Base-by-base conservation (phyloP, 2,329 filamentous ascomycete genomes). In the Drechslerella dactyloides region DNA sequence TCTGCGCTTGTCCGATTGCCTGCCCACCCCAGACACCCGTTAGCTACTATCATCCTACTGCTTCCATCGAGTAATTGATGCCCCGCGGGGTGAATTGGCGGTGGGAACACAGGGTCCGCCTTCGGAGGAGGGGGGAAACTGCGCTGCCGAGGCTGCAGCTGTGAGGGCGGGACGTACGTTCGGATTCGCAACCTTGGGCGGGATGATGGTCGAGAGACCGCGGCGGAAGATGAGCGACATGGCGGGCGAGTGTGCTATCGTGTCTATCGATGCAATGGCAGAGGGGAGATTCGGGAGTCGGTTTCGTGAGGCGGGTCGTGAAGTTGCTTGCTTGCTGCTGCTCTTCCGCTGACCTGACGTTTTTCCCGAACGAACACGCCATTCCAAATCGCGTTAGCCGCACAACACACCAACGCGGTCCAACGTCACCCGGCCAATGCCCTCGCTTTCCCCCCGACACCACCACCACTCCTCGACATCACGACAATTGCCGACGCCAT, bases 171-270 rank as follows among this genome's bases (percentile, higher is more conserved):
- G 73, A 85, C 88, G 82, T 90, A 94, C 90, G 84, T 86, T 89
- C 75, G 90, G 90, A 80, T 90, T 93, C 78, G 90, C 90, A 80
- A 94, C 86, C 90, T 99, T 99, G 80, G 96, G 94, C 78, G 96
- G 96, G 79, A 99, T 97, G 82, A 99, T 89, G 85, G 96, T 96
- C 81, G 94, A 97, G 80, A 97, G 89, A 86, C 87, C 90, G 84
- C 93, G 89, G 83, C 90, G 90, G 80, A 88, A 87, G 80, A 96
- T 86, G 87, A 88, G 94, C 86, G 91, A 96, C 93, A 96, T 97
- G 83, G 84, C 91, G 85, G 81, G 78, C 76, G 42, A 56, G 24
- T 21, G 19, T 15, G 44, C 8, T 48, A 48, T 48, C 44, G 44
- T 21, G 10, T 35, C 24, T 53, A 44, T 46, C 54, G 33, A 46